Evolutionary conservation across 1,139 yeast genomes (phyloP).

Genomic region (Candida sanyaensis): DNA sequence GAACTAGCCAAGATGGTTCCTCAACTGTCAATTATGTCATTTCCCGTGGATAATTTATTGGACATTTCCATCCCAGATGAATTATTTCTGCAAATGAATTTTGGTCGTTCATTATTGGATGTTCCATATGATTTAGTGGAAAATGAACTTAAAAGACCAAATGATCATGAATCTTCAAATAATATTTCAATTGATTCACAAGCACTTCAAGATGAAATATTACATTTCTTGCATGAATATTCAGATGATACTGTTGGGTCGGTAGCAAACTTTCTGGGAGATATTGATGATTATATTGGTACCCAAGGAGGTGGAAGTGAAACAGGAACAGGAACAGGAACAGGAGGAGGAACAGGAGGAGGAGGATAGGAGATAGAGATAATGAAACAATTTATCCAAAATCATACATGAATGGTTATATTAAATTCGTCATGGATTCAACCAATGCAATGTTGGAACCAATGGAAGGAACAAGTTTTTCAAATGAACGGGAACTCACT

Average conservation of each 20-base stretch:
- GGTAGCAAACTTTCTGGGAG: not conserved
- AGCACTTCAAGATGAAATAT: conserved; percentile 8
- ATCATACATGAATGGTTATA: conserved; percentile 13
- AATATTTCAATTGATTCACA: conserved; percentile 3
- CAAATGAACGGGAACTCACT: conserved; percentile 4
- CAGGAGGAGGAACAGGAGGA: too few species aligned
- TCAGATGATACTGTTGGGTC: not conserved
- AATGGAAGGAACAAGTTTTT: not conserved
- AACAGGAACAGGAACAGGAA: too few species aligned
- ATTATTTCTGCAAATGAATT: conserved; percentile 6
- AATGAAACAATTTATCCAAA: conserved; percentile 10
- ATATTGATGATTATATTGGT: not conserved
- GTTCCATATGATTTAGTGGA: conserved; percentile 2
- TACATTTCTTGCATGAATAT: conserved; percentile 8
- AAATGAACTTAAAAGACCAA: conserved; percentile 1
- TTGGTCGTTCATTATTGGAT: conserved; percentile 2
- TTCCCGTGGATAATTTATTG: conserved; percentile 9
- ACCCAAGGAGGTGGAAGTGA: not conserved
- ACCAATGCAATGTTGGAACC: conserved; percentile 5
- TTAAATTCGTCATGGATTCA: conserved; percentile 11
- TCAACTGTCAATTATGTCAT: conserved; percentile 5
- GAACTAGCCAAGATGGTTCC: not conserved
- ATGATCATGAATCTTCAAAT: conserved; percentile 1
- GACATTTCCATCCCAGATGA: conserved; percentile 13
- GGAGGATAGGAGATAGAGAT: not conserved